These are phyloP conservation scores for Mortierella sp. DNA, from an alignment of 371 early-diverging fungal genomes.

Conservation along the genomic window DNA sequence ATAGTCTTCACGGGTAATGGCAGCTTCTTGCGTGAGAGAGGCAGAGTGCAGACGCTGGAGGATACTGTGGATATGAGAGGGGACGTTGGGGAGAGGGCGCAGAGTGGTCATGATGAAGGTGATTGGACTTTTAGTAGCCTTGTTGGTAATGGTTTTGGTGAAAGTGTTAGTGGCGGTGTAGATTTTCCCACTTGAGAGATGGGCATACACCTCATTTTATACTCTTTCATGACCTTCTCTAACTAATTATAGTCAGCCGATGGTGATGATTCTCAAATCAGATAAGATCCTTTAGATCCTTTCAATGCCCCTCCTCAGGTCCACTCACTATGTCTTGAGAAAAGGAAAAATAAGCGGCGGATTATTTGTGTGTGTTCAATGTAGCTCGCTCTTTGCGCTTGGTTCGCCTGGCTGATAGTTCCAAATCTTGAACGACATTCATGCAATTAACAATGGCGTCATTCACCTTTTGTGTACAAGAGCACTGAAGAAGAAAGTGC, in stretches of 20 bases:
- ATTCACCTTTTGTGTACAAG: no score
- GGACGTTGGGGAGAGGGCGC: constrained; percentile 6
- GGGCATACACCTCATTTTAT: constrained; percentile 5
- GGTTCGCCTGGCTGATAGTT: no score
- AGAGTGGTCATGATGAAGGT: constrained; percentile 8
- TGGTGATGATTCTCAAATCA: not conserved
- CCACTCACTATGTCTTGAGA: no score
- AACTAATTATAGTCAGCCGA: constrained; percentile 2
- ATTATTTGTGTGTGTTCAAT: no score
- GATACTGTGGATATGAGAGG: constrained; percentile 2
- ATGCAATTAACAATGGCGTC: no score
- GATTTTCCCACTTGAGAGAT: not conserved
- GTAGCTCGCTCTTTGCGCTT: no score
- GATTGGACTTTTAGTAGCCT: constrained; percentile 6
- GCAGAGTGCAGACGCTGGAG: constrained; percentile 9
- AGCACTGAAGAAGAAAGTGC: no score
- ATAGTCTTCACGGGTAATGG: constrained; percentile 10
- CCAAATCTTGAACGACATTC: no score
- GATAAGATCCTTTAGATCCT: no score
- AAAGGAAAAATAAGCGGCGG: no score
- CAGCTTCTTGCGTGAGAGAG: constrained; percentile 10
- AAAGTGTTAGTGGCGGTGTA: constrained; percentile 2
- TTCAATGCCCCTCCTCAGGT: no score
- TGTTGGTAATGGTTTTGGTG: constrained; percentile 8
- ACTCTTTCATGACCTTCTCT: not conserved